Evolutionary conservation across 2,329 filamentous ascomycete genomes (phyloP), one percentile per base, ranked within the genome.

Genomic region (Claviceps digitariae): DNA sequence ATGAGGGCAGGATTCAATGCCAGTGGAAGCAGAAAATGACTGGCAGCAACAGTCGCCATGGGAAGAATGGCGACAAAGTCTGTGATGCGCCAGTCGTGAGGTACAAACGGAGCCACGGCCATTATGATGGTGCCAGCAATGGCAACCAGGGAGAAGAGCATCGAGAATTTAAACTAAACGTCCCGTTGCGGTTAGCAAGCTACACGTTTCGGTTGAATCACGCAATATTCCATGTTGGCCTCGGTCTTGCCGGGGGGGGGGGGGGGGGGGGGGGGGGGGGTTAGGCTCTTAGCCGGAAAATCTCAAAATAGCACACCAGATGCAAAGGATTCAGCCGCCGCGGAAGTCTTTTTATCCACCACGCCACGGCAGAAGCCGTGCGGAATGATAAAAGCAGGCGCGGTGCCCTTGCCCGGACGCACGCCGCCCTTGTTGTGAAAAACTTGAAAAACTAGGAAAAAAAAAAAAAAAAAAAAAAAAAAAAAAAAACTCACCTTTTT

Each of bases 1-100:
- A 88, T 88, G 60, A 89, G 72, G 21, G 84, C 84, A n/a, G 85
- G 86, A 67, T 90, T 90, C 49, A 90, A 70, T 4, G 80, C 85
- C 55, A 90, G 74, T 1, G 86, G 86, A 57, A 90, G 66, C 50
- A 90, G 69, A 54, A 89, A 74, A 67, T 90, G 86, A 54, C 79
- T 84, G 1, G 72, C 75, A 1, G 81, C 73, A n/a, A 89, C 80
- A 0, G 82, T 84, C 1, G 81, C 78, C 79, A 90, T 83, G 52
- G 87, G 87, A 50, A 88, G 71, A 58, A 90, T 87, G 46, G 87
- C 85, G 34, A 87, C 83, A 58, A 87, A 85, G 67, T 86, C 81
- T 48, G 72, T 82, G 61, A 86, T 85, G 52, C 72, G 73, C 82
- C 82, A 86, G 57, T 76, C 73, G 56, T 78, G 72, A 1, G 84